Percentiles rank a stretch among this genome's conserved stretches.
Evolutionary conservation across 169 alveolate species (phyloP).

Genomic region (Theileria annulata): DNA sequence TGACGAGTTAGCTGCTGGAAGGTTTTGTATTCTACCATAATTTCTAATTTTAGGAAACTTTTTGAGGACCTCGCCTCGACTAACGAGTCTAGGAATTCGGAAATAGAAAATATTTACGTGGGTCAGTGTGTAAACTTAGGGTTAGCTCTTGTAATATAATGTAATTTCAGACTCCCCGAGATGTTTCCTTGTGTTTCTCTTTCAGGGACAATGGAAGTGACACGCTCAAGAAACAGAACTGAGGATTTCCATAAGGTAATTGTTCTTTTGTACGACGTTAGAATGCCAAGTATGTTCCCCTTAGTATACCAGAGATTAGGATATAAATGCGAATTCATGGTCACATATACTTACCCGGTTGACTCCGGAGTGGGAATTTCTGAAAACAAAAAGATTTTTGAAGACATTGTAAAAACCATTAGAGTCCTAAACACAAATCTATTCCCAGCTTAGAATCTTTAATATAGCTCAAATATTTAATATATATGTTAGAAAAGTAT

Average conservation of each 20-base stretch:
- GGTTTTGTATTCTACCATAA: conserved; percentile 18
- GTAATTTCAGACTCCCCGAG: neutral
- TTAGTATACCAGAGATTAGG: conserved; percentile 6
- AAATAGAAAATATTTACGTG: neutral
- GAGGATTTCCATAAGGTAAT: conserved; percentile 1
- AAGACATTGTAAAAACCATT: conserved; percentile 23
- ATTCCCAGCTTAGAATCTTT: neutral
- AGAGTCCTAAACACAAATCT: conserved; percentile 26
- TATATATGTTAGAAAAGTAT: neutral
- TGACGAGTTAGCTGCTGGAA: conserved; percentile 33
- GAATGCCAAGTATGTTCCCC: conserved; percentile 41
- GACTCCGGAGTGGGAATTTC: neutral
- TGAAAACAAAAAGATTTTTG: conserved; percentile 23
- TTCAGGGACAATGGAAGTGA: conserved; percentile 54
- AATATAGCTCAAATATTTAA: neutral
- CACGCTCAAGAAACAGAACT: conserved; percentile 9
- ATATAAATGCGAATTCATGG: conserved; percentile 39
- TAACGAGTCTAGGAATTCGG: conserved; percentile 39
- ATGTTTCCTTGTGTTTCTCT: conserved; percentile 19
- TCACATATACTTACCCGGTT: conserved; percentile 46
- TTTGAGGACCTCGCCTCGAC: conserved; percentile 49
- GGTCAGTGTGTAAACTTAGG: conserved; percentile 12
- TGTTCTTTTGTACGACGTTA: conserved; percentile 33
- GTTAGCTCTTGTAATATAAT: neutral
- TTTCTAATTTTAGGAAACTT: conserved; percentile 16